Conservation (phyloP, 306 rosid species). For the Cyamopsis tetragonoloba region DNA sequence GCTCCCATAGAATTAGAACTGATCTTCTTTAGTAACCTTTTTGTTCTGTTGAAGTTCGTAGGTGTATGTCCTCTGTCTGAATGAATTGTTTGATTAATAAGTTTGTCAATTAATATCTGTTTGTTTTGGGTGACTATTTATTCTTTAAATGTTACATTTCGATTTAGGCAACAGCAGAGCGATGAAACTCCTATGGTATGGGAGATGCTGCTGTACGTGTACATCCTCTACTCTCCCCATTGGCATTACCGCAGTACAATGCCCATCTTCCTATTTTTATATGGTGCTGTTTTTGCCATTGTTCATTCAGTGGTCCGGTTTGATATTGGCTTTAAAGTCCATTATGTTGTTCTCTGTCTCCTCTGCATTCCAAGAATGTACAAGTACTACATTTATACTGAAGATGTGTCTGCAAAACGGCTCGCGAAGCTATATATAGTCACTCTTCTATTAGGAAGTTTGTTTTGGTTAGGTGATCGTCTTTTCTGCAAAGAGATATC, state of each 20-base stretch:
- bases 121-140: conserved; percentile 33
- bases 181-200: conserved; percentile 93
- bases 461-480: conserved; percentile 61
- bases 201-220: conserved; percentile 84
- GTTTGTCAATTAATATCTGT: neutral
- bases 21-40: neutral
- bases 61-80: neutral
- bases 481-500: conserved; percentile 67
- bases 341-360: conserved; percentile 58
- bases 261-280: conserved; percentile 81
- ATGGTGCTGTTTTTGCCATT: conserved; percentile 57
- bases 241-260: conserved; percentile 87
- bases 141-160: conserved; percentile 21
- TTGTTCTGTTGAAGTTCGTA: conserved; percentile 15
- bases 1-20: neutral
- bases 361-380: conserved; percentile 88
- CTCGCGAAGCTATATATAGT: conserved; percentile 55
- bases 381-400: conserved; percentile 74
- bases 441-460: conserved; percentile 57
- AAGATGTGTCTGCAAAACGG: conserved; percentile 52
- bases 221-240: conserved; percentile 84
- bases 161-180: conserved; percentile 82
- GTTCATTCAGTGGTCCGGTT: conserved; percentile 55
- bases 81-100: neutral
- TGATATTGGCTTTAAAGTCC: conserved; percentile 70